Base-by-base conservation (phyloP, 352 stramenopile species). In the Phytophthora pinifolia region DNA sequence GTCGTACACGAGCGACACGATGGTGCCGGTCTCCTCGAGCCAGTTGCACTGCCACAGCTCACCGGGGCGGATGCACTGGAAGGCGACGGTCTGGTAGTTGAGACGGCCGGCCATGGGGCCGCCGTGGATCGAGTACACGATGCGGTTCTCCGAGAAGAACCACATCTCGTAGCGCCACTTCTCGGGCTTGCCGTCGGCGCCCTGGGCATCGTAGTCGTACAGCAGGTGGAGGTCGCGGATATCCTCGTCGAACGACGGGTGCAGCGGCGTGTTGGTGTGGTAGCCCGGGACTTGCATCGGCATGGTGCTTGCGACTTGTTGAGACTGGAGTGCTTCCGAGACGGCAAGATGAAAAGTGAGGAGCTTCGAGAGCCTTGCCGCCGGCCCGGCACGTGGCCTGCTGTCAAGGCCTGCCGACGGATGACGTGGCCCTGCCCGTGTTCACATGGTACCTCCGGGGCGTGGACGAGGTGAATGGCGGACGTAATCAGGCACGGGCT, bases 101-200 rank as follows among this genome's bases (percentile, higher is more conserved):
- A 76, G 59, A 52, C 72, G 72, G 22, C 72, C 72, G 13, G 72
- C 69, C 72, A 83, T 83, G 22, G 72, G 72, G 9, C 72, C 72
- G 7, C 72, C 72, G 57, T 83, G 72, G 66, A 83, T 83, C 50
- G 69, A 66, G 66, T 83, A 83, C 42, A 83, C 69, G 38, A 83
- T 74, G 49, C 72, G 72, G 51, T 75, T 64, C 42, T 79, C 54
- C 54, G 72, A 79, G 60, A 76, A 77, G 60, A 83, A 83, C 66
- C 70, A 83, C 69, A 83, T 72, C 61, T 83, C 72, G 58, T 83
- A 83, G 57, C 72, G 72, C 72, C 72, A 83, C 67, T 79, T 83
- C 45, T 77, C 43, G 15, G 70, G 67, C 50, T 70, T 75, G 54
- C 72, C 70, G 20, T 83, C 51, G 20, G 54, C 46, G 33, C 46